Evolutionary conservation across 805 yeast species (phyloP).

Genomic region (Starmerella stellata): DNA sequence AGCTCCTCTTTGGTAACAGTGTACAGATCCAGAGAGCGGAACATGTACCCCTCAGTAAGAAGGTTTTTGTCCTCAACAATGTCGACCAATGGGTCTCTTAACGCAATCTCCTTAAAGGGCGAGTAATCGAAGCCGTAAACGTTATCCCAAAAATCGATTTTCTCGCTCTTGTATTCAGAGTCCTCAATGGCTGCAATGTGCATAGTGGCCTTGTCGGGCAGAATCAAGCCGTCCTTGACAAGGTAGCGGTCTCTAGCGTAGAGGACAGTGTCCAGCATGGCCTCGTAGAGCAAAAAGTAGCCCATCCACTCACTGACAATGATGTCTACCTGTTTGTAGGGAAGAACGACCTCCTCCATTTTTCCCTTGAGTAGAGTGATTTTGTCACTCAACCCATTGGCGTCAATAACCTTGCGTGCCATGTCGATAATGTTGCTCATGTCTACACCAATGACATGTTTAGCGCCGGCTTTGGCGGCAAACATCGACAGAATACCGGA

Average conservation of each 20-base stretch:
- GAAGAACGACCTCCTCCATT: slow-evolving; percentile 74
- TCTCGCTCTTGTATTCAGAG: slow-evolving; percentile 76
- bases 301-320: slow-evolving; percentile 99
- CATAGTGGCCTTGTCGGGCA: slow-evolving; percentile 87
- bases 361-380: slow-evolving; percentile 83
- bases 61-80: slow-evolving; percentile 68
- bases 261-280: slow-evolving; percentile 92
- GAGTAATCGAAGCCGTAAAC: slow-evolving; percentile 93
- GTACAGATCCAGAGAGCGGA: slow-evolving; percentile 74
- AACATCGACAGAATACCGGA: slow-evolving; percentile 96
- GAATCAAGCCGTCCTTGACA: slow-evolving; percentile 66
- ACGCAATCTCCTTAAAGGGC: slow-evolving; percentile 71
- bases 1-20: slow-evolving; percentile 71
- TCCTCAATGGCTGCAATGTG: slow-evolving; percentile 87
- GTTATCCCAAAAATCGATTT: slow-evolving; percentile 85
- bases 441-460: slow-evolving; percentile 92
- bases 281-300: slow-evolving; percentile 82
- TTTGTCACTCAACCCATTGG: slow-evolving; percentile 70
- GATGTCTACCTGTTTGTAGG: slow-evolving; percentile 78
- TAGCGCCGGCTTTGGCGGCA: slow-evolving; percentile 97
- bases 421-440: slow-evolving; percentile 90
- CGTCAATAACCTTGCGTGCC: slow-evolving; percentile 74
- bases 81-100: slow-evolving; percentile 90
- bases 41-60: slow-evolving; percentile 49
- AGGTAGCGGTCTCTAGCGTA: slow-evolving; percentile 80